These are phyloP conservation scores for Amaranthus tricolor DNA, from an alignment of 179 eudicot species.

Conservation along the genomic window DNA sequence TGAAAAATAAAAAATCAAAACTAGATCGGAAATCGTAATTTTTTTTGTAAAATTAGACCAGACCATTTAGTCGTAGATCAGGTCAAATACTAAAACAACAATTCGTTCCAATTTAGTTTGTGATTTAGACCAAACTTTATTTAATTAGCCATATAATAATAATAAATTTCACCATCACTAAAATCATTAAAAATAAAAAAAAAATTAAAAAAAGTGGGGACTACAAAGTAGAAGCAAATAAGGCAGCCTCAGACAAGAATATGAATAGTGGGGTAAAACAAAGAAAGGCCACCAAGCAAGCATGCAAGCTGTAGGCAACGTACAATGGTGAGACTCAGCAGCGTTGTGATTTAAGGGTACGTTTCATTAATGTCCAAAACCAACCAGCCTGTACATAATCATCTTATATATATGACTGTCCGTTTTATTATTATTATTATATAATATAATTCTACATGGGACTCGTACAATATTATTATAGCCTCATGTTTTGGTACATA, in stretches of 20 bases:
- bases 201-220: not conserved
- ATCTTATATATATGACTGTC: not conserved
- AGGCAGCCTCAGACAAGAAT: not conserved
- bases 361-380: not conserved
- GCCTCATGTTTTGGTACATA: too few relatives aligned
- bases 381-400: constrained; percentile 3
- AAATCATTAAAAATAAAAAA: not conserved
- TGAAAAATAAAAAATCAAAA: too few relatives aligned
- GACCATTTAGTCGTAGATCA: too few relatives aligned
- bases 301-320: constrained; percentile 17
- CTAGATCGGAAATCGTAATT: too few relatives aligned
- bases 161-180: not conserved
- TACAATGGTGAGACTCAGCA: not conserved
- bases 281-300: constrained; percentile 9
- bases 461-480: too few relatives aligned
- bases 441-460: too few relatives aligned
- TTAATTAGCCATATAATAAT: too few relatives aligned
- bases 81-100: too few relatives aligned
- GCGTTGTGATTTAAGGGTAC: not conserved
- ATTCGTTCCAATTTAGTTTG: too few relatives aligned
- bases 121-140: too few relatives aligned
- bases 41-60: too few relatives aligned
- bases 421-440: too few relatives aligned
- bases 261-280: constrained; percentile 1
- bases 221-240: not conserved